Conservation (phyloP, 2,329 filamentous ascomycete genomes). For the Moelleriella libera region DNA sequence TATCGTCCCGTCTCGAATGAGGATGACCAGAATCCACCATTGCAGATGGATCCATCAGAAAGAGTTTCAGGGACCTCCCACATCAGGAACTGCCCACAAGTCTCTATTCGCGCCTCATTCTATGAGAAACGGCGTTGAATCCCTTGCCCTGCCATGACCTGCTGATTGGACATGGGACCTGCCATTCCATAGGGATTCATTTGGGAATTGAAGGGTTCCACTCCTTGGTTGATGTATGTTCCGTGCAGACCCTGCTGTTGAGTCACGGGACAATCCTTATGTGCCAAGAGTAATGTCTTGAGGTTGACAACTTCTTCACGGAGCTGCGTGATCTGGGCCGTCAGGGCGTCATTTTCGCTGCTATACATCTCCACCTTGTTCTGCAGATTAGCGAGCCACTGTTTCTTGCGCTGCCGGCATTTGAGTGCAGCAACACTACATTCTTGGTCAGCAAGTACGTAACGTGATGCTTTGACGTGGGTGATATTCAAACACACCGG, state of each 20-base stretch:
- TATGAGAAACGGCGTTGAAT: slow-evolving; percentile 45
- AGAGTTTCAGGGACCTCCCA: background rate
- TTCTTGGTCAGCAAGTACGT: slow-evolving; percentile 2
- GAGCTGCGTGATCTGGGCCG: slow-evolving; percentile 67
- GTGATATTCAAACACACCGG: slow-evolving; percentile 45
- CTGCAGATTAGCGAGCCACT: slow-evolving; percentile 92
- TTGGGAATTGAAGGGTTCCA: slow-evolving; percentile 39
- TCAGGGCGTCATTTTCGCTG: slow-evolving; percentile 79
- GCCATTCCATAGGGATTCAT: slow-evolving; percentile 48
- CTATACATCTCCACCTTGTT: slow-evolving; percentile 89
- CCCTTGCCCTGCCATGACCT: slow-evolving; percentile 40
- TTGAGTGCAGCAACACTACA: slow-evolving; percentile 84
- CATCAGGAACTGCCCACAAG: background rate
- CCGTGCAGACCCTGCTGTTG: slow-evolving; percentile 59
- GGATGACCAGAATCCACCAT: too few relatives aligned
- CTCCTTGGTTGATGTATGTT: slow-evolving; percentile 40
- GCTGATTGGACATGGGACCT: slow-evolving; percentile 32
- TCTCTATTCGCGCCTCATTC: slow-evolving; percentile 8
- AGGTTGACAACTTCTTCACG: slow-evolving; percentile 90
- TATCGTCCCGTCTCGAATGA: too few relatives aligned
- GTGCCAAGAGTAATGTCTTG: slow-evolving; percentile 81
- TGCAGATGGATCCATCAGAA: too few relatives aligned
- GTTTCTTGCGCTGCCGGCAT: slow-evolving; percentile 95
- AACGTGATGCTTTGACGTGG: too few relatives aligned
- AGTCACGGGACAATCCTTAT: slow-evolving; percentile 91